phyloP scores from a whole-genome alignment of 371 early-diverging fungal species.

The Mucor mucedo region DNA sequence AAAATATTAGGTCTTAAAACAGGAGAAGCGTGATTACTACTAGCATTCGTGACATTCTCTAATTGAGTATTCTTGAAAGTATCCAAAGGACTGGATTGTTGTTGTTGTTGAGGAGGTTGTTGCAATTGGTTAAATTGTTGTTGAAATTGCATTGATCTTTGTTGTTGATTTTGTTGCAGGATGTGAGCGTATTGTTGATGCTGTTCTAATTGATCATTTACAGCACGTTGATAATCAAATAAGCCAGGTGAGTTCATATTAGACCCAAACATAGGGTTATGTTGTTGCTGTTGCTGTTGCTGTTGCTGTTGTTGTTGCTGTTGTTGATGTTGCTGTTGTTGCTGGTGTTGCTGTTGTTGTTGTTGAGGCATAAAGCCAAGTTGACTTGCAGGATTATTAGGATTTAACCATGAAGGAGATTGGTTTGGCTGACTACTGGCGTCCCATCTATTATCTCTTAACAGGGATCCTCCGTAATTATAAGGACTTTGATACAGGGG shows the following conservation, averaged over 20 bases:
- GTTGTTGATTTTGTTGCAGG: conserved; percentile 59
- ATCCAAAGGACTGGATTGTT: conserved; percentile 21
- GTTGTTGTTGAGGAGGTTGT: conserved; percentile 20
- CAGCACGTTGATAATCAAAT: conserved; percentile 44
- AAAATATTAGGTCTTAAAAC: conserved; percentile 31
- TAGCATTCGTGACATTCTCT: conserved; percentile 12
- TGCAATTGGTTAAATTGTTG: conserved; percentile 54
- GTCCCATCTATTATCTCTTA: conserved; percentile 28
- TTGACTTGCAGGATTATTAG: conserved; percentile 12
- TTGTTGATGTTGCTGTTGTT: conserved; percentile 6
- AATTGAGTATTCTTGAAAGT: conserved; percentile 22
- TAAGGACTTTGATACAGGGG: conserved; percentile 31
- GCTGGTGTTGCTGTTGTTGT: conserved; percentile 26
- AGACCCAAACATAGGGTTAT: conserved; percentile 42
- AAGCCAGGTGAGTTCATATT: conserved; percentile 31
- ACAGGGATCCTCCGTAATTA: conserved; percentile 21
- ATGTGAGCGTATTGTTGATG: conserved; percentile 58
- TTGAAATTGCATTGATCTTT: conserved; percentile 46
- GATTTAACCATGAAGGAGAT: conserved; percentile 40
- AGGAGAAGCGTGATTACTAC: conserved; percentile 34
- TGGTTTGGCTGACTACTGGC: conserved; percentile 9
- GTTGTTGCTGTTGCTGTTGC: conserved; percentile 24
- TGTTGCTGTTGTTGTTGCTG: background rate
- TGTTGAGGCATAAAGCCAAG: conserved; percentile 1
- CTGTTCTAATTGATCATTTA: conserved; percentile 38